Evolutionary conservation across 2,329 filamentous ascomycete genomes (phyloP), one percentile per base, ranked within the genome.

Genomic region (Fonsecaea nubica): DNA sequence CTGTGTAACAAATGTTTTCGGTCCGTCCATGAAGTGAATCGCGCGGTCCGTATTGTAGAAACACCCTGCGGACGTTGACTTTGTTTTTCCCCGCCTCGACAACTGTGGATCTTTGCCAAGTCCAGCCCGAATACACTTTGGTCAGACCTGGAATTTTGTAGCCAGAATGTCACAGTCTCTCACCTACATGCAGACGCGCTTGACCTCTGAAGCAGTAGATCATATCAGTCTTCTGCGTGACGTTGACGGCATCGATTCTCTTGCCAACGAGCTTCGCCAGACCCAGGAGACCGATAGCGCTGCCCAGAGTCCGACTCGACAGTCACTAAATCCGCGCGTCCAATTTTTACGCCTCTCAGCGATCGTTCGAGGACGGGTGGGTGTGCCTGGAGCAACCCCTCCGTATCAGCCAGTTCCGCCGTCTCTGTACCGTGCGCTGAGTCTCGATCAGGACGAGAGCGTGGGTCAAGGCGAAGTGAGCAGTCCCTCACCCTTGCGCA

Each of bases 361-460:
- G 25, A 55, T 68, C 32, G 69, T 67, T 32, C 62, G 67, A 65
- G 66, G 62, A 42, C 62, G 59, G 48, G 40, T 58, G 15, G 67
- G 69, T 30, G 42, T 66, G 25, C 48, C 56, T 36, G 75, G 76
- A 5, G 67, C 60, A 15, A 69, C 68, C 45, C 70, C 68, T 54
- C 70, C 70, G 62, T 72, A 71, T 59, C 69, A 68, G 36, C 70
- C 70, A 36, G 64, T 60, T 38, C 66, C 66, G 42, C 70, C 70
- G 33, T 70, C 70, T 33, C 64, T 72, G 57, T 64, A 65, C 50
- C 64, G 70, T 10, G 21, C 36, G 33, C 48, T 61, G 48, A 38
- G 55, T 59, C 36, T 38, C 30, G 67, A 70, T 50, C 52, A 63
- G 18, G 65, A 69, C 12, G 59, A 63, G 18, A 54, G 32, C 10